Evolutionary conservation across 306 rosid species (phyloP).

Genomic region (Sophora flavescens): DNA sequence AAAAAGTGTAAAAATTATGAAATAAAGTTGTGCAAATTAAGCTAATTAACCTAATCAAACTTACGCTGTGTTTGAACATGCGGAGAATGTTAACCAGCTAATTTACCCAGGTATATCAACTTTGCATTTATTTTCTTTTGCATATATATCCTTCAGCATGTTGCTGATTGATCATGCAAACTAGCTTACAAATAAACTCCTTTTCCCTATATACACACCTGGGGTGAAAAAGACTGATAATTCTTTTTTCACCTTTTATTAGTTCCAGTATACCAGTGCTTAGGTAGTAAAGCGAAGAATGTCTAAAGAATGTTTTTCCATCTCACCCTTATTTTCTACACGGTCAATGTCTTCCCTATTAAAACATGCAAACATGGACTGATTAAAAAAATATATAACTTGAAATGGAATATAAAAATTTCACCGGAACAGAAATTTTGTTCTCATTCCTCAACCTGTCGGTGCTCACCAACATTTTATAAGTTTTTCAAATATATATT

Average conservation of each 20-base stretch:
- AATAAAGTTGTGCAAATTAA: neutral
- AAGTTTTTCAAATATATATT: constrained; percentile 39
- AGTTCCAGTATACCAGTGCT: neutral
- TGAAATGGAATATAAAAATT: constrained; percentile 19
- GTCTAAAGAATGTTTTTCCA: constrained; percentile 49
- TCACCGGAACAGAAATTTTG: constrained; percentile 37
- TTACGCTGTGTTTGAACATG: too few species aligned
- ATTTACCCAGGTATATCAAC: too few species aligned
- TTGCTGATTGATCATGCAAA: neutral
- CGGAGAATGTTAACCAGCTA: too few species aligned
- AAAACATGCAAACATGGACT: constrained; percentile 35
- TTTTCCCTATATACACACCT: neutral
- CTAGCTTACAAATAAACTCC: neutral
- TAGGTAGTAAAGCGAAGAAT: constrained; percentile 40
- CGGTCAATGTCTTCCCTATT: constrained; percentile 44
- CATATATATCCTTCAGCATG: neutral
- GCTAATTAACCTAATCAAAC: too few species aligned
- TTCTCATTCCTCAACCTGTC: constrained; percentile 59
- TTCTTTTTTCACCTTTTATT: constrained; percentile 26
- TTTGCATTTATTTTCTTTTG: too few species aligned
- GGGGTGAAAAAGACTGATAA: neutral
- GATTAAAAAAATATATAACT: neutral
- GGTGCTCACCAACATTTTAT: constrained; percentile 57
- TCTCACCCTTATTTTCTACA: constrained; percentile 20
- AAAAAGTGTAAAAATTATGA: neutral